Conservation (phyloP, 768 basidiomycete genomes). For the Paxillus involutus region DNA sequence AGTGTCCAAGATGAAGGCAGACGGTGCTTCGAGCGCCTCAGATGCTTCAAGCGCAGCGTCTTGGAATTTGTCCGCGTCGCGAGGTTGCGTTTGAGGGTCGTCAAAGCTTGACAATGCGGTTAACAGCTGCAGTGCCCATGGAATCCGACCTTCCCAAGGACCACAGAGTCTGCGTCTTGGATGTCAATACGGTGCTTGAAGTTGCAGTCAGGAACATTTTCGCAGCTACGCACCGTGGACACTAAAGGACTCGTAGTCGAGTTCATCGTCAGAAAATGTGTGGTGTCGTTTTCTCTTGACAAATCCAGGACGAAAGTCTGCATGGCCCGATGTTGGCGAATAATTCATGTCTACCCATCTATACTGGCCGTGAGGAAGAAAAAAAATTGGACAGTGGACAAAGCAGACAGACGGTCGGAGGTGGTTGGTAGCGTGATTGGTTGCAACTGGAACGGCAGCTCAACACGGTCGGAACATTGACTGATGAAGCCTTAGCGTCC, state of each 20-base stretch:
- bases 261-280: constrained; percentile 10
- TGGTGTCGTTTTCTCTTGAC: constrained; percentile 9
- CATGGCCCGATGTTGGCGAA: constrained; percentile 12
- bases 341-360: constrained; percentile 27
- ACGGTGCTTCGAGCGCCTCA: constrained; percentile 39
- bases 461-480: no score
- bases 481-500: no score
- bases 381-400: background rate
- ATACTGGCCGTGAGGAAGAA: constrained; percentile 1
- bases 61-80: constrained; percentile 34
- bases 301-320: constrained; percentile 13
- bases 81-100: constrained; percentile 11
- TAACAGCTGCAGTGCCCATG: constrained; percentile 45
- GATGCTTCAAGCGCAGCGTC: constrained; percentile 44
- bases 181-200: background rate
- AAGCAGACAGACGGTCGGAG: no score
- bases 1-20: constrained; percentile 35
- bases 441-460: no score
- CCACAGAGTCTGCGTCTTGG: constrained; percentile 12
- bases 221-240: constrained; percentile 18
- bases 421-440: no score
- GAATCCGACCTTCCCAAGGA: constrained; percentile 38
- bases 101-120: constrained; percentile 28
- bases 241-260: constrained; percentile 4
- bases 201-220: background rate